phyloP scores from a whole-genome alignment of 768 basidiomycete genomes.

The Auriscalpium orientale region DNA sequence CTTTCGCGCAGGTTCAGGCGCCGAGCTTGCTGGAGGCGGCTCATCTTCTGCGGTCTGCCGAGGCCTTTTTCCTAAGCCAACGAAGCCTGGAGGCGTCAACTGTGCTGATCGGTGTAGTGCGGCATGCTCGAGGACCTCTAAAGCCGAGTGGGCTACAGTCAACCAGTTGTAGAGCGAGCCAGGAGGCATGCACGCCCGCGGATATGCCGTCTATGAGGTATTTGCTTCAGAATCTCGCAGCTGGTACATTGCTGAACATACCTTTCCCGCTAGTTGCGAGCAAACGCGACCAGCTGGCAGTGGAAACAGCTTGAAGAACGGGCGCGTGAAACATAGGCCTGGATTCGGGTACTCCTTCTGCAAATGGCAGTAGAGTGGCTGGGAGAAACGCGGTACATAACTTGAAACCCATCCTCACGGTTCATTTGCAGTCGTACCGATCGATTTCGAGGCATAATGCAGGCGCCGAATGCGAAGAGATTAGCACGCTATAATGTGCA shows the following conservation, averaged over 20 bases:
- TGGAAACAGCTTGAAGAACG: too few species aligned
- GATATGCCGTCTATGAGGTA: too few species aligned
- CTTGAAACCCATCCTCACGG: too few species aligned
- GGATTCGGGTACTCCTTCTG: too few species aligned
- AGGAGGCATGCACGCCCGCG: constrained; percentile 47
- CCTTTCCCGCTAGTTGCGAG: too few species aligned
- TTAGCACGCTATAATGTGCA: not conserved
- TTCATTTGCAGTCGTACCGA: too few species aligned
- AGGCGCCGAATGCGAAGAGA: not conserved
- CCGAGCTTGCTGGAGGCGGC: not conserved
- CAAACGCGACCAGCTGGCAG: too few species aligned
- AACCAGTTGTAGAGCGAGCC: constrained; percentile 66
- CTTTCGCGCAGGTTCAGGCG: not conserved
- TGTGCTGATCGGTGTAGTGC: constrained; percentile 46
- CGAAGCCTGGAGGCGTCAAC: constrained; percentile 20
- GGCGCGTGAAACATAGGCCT: too few species aligned
- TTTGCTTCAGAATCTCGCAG: too few species aligned
- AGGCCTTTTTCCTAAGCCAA: constrained; percentile 1
- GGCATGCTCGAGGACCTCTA: constrained; percentile 57
- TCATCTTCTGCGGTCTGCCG: not conserved
- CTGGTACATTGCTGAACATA: too few species aligned
- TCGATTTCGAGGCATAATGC: not conserved
- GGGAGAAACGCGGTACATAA: too few species aligned
- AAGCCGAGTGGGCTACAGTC: constrained; percentile 53
- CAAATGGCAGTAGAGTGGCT: too few species aligned